Evolutionary conservation across 2,329 filamentous ascomycete species (phyloP).

Genomic region (Trichoderma citrinoviride): DNA sequence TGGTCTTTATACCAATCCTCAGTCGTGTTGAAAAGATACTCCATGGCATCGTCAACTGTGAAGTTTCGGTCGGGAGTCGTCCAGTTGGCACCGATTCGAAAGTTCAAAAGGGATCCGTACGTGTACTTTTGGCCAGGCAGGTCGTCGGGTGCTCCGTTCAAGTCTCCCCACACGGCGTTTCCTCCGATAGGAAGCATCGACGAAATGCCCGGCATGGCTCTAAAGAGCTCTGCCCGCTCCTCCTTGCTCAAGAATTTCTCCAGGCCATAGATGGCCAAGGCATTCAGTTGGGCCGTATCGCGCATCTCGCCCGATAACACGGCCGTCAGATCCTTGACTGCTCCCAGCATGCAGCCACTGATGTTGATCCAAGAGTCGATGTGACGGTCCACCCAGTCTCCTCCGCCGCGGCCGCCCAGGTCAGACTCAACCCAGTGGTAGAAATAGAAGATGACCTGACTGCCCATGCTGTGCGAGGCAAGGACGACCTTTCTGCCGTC

Average conservation of each 20-base stretch:
- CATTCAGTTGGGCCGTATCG: slow-evolving; percentile 92
- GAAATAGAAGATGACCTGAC: slow-evolving; percentile 85
- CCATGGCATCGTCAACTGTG: slow-evolving; percentile 73
- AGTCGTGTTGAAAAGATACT: slow-evolving; percentile 73
- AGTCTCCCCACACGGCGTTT: slow-evolving; percentile 90
- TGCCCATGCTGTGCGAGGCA: slow-evolving; percentile 95
- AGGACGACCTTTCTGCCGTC: slow-evolving; percentile 78
- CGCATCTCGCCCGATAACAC: slow-evolving; percentile 97
- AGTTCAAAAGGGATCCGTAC: slow-evolving; percentile 82
- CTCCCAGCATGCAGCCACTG: slow-evolving; percentile 95
- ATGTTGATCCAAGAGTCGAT: slow-evolving; percentile 98
- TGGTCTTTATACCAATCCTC: slow-evolving; percentile 83
- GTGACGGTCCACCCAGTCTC: slow-evolving; percentile 84
- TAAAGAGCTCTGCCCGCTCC: slow-evolving; percentile 89
- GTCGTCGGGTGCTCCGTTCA: slow-evolving; percentile 86
- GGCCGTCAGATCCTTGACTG: slow-evolving; percentile 85
- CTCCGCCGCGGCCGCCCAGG: slow-evolving; percentile 75
- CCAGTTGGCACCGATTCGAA: slow-evolving; percentile 64
- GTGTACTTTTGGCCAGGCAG: slow-evolving; percentile 66
- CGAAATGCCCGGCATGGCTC: slow-evolving; percentile 93
- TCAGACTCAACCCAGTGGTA: slow-evolving; percentile 77
- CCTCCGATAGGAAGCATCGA: slow-evolving; percentile 96
- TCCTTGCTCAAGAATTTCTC: slow-evolving; percentile 92
- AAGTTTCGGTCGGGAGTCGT: slow-evolving; percentile 69
- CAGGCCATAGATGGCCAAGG: slow-evolving; percentile 93